phyloP scores from a whole-genome alignment of 129 eudicot species.

The Flaveria trinervia region DNA sequence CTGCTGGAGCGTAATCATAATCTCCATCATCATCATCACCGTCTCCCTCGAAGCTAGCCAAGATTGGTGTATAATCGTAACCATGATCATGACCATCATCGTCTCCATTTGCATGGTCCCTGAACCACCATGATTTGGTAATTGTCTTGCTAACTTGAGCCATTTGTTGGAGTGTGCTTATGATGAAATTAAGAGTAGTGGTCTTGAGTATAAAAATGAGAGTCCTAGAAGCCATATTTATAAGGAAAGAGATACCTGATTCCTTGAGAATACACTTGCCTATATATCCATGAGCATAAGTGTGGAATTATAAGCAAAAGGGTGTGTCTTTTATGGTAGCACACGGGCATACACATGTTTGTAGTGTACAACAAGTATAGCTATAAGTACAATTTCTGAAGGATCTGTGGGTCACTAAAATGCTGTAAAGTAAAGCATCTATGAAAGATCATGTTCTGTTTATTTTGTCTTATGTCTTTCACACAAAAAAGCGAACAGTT shows the following conservation, averaged over 20 bases:
- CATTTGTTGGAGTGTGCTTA: constrained; percentile 18
- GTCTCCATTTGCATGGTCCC: constrained; percentile 25
- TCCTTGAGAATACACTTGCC: background rate
- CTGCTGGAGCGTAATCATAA: constrained; percentile 35
- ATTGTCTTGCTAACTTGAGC: constrained; percentile 15
- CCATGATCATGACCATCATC: background rate
- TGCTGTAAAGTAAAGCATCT: no score
- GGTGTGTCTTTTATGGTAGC: no score
- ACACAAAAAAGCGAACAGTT: no score
- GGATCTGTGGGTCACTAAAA: no score
- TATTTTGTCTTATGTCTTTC: no score
- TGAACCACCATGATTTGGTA: background rate
- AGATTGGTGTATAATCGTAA: background rate
- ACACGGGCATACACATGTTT: no score
- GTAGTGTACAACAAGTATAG: no score
- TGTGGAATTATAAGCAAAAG: no score
- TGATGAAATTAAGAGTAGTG: background rate
- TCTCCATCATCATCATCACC: constrained; percentile 20
- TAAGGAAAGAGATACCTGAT: background rate
- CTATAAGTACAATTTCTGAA: no score
- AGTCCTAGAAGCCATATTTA: constrained; percentile 17
- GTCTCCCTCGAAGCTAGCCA: background rate
- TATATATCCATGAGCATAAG: no score
- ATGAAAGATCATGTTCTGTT: no score
- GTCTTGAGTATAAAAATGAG: constrained; percentile 3